These are phyloP conservation scores for Huntiella omanensis DNA, from an alignment of 2,329 filamentous ascomycete genomes.

Conservation along the genomic window DNA sequence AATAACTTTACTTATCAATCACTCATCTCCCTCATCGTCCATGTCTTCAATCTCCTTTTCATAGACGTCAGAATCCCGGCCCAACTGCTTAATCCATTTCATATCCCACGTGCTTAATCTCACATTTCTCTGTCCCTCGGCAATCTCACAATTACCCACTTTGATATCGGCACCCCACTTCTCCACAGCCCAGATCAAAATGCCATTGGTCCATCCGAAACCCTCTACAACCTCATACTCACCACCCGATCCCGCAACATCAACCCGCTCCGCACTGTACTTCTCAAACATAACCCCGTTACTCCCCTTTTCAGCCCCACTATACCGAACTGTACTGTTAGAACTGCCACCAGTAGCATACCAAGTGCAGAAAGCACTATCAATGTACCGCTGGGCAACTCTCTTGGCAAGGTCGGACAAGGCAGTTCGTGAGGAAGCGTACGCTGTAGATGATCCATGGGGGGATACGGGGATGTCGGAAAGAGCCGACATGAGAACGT, in stretches of 20 bases:
- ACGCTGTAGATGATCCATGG: constrained; percentile 12
- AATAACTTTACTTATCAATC: not conserved
- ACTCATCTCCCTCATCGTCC: not conserved
- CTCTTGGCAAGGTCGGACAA: constrained; percentile 36
- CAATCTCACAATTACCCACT: constrained; percentile 33
- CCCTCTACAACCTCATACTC: constrained; percentile 53
- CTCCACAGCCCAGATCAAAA: constrained; percentile 47
- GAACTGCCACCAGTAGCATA: constrained; percentile 46
- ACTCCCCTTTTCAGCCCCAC: constrained; percentile 23
- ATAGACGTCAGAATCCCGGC: constrained; percentile 9
- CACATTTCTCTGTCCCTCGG: constrained; percentile 16
- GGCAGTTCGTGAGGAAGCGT: constrained; percentile 33
- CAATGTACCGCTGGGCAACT: constrained; percentile 46
- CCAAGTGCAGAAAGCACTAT: constrained; percentile 53
- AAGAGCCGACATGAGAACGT: constrained; percentile 43
- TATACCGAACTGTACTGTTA: constrained; percentile 28
- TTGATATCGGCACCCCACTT: constrained; percentile 36
- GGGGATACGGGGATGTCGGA: constrained; percentile 28
- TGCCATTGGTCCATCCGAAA: constrained; percentile 53
- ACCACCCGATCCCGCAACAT: constrained; percentile 43
- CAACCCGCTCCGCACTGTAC: constrained; percentile 40
- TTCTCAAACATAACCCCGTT: constrained; percentile 52
- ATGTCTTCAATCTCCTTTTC: not conserved
- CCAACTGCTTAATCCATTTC: constrained; percentile 29
- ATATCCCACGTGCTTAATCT: constrained; percentile 29